These are phyloP conservation scores for Lagenidium sp. DNA, from an alignment of 352 stramenopile genomes.

Conservation along the genomic window DNA sequence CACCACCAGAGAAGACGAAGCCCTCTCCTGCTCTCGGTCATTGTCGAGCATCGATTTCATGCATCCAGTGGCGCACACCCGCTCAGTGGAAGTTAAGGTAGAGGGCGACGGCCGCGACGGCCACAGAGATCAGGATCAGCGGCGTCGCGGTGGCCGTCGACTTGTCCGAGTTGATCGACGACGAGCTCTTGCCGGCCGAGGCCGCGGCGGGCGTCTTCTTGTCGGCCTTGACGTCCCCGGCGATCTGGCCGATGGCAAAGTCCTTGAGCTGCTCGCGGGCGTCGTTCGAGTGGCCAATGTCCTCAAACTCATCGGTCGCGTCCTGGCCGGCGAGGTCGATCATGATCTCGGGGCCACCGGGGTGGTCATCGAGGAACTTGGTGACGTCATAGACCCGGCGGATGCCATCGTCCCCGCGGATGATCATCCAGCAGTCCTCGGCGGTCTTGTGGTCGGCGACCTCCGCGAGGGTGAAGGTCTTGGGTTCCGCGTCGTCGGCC, in stretches of 20 bases:
- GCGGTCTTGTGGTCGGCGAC: constrained; percentile 81
- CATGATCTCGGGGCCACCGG: constrained; percentile 97
- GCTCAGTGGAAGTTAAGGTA: constrained; percentile 43
- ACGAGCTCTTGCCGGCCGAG: constrained; percentile 17
- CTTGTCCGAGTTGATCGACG: constrained; percentile 44
- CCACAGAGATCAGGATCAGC: constrained; percentile 39
- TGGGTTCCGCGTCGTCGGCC: constrained; percentile 8
- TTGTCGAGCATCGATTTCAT: too few species aligned
- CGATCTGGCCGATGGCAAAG: constrained; percentile 89
- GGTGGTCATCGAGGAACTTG: constrained; percentile 97
- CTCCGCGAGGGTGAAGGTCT: constrained; percentile 92
- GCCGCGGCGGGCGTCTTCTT: constrained; percentile 2
- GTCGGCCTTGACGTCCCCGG: constrained; percentile 53
- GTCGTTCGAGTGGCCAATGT: constrained; percentile 97
- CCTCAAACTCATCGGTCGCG: constrained; percentile 92
- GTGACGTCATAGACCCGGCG: constrained; percentile 97
- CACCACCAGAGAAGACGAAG: too few species aligned
- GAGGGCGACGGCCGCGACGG: constrained; percentile 38
- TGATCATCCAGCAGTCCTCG: constrained; percentile 84
- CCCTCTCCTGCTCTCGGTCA: too few species aligned
- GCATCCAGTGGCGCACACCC: too few species aligned
- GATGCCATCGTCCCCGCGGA: constrained; percentile 58
- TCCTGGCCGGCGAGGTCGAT: constrained; percentile 92
- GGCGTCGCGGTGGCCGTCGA: too few species aligned
- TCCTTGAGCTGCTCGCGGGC: constrained; percentile 90